phyloP scores from a whole-genome alignment of 2,329 filamentous ascomycete species.

The Fusarium torulosum region DNA sequence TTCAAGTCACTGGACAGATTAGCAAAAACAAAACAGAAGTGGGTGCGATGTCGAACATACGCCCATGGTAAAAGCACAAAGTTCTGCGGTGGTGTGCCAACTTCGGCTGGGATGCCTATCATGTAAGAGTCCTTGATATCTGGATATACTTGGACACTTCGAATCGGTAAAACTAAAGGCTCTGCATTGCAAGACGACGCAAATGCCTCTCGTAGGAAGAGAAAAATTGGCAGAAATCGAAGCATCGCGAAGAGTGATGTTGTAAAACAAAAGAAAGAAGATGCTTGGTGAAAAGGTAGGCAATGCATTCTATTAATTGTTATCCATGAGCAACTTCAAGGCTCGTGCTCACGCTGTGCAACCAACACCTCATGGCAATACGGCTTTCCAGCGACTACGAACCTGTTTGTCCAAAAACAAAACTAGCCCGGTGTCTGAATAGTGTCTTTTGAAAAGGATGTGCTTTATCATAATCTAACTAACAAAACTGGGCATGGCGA shows the following conservation, averaged over 20 bases:
- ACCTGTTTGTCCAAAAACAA: neutral
- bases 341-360: neutral
- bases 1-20: conserved; percentile 50
- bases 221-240: neutral
- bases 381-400: neutral
- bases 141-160: conserved; percentile 44
- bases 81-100: conserved; percentile 48
- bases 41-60: conserved; percentile 35
- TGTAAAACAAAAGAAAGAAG: neutral
- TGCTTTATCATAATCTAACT: too few relatives aligned
- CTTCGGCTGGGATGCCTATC: conserved; percentile 44
- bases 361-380: conserved; percentile 1
- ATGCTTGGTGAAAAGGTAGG: neutral
- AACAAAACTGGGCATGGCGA: too few relatives aligned
- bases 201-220: neutral
- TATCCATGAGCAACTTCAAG: neutral
- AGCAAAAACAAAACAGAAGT: neutral
- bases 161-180: conserved; percentile 28
- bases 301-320: neutral
- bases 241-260: conserved; percentile 1
- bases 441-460: too few relatives aligned
- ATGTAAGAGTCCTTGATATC: conserved; percentile 46
- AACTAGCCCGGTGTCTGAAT: neutral
- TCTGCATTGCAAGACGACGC: conserved; percentile 32
- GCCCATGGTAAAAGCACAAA: conserved; percentile 51